Conservation (phyloP, 2,329 filamentous ascomycete species). For the Apiospora pterosperma region DNA sequence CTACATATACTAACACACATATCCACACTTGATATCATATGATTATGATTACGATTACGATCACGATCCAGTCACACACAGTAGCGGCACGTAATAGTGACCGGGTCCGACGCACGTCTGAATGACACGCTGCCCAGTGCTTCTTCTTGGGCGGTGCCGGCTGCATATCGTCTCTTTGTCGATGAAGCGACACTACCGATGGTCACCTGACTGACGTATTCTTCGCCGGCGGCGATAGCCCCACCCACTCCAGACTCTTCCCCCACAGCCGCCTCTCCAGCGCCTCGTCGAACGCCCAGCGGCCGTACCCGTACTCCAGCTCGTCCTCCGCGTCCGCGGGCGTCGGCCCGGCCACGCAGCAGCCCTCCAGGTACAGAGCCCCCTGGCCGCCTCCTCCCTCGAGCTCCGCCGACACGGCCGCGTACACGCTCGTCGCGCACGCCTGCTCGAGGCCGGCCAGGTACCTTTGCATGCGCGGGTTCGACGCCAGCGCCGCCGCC, state of each 20-base stretch:
- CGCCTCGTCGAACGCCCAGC: slow-evolving; percentile 33
- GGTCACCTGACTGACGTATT: background rate
- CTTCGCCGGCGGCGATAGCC: background rate
- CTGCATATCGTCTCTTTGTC: no score
- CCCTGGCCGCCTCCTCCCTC: slow-evolving; percentile 38
- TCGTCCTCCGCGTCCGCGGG: slow-evolving; percentile 18
- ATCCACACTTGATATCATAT: background rate
- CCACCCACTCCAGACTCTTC: slow-evolving; percentile 14
- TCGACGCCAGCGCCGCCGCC: slow-evolving; percentile 6
- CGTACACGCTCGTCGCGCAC: slow-evolving; percentile 41
- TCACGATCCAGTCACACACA: no score
- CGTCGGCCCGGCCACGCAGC: slow-evolving; percentile 28
- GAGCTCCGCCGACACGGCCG: slow-evolving; percentile 34
- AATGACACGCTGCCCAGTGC: no score
- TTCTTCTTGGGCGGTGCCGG: no score
- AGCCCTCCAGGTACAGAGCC: slow-evolving; percentile 39
- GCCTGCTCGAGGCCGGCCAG: slow-evolving; percentile 36
- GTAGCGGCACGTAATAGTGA: no score
- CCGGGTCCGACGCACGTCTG: no score
- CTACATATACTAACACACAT: background rate
- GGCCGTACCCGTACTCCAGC: slow-evolving; percentile 20
- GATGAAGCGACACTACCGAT: no score
- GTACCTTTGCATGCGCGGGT: slow-evolving; percentile 12
- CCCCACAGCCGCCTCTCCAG: slow-evolving; percentile 37
- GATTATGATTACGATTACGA: no score